phyloP scores from a whole-genome alignment of 2,329 filamentous ascomycete genomes.

The Lasiodiplodia citricola region DNA sequence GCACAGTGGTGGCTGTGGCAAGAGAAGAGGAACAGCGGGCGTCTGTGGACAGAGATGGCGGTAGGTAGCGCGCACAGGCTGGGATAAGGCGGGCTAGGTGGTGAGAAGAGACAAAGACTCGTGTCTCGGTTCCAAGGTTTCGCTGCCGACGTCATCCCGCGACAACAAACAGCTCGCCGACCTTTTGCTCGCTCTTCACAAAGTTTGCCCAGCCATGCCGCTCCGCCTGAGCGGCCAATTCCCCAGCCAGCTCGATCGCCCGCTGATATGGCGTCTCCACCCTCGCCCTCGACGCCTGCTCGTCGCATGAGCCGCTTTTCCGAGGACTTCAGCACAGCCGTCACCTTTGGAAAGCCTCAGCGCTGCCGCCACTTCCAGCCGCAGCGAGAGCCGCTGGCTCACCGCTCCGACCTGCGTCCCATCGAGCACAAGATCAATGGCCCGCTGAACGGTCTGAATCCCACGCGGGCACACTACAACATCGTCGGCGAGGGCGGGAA shows the following conservation, averaged over 20 bases:
- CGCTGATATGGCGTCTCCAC: slow-evolving; percentile 2
- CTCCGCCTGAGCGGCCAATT: neutral
- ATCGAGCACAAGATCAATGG: slow-evolving; percentile 40
- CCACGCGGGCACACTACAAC: slow-evolving; percentile 50
- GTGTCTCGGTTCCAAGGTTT: neutral
- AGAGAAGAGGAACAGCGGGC: neutral
- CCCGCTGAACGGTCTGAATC: slow-evolving; percentile 56
- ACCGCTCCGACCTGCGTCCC: slow-evolving; percentile 33
- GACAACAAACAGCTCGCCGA: neutral
- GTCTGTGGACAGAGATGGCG: neutral
- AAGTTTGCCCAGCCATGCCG: neutral
- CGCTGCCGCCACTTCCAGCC: slow-evolving; percentile 39
- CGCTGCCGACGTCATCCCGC: neutral
- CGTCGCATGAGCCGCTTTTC: slow-evolving; percentile 16
- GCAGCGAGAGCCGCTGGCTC: slow-evolving; percentile 35
- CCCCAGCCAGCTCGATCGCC: neutral
- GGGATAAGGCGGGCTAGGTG: neutral
- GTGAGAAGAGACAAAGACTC: neutral
- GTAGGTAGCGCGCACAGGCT: too few relatives aligned
- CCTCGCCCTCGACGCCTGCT: slow-evolving; percentile 4
- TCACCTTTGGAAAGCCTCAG: neutral
- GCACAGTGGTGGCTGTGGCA: neutral
- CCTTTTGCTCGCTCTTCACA: neutral
- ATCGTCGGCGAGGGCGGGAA: slow-evolving; percentile 3
- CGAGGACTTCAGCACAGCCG: slow-evolving; percentile 13